Percentiles rank a stretch among this genome's conserved stretches.
These are phyloP conservation scores for Musa acuminata DNA, from an alignment of 176 grass and related monocot species.

Conservation along the genomic window DNA sequence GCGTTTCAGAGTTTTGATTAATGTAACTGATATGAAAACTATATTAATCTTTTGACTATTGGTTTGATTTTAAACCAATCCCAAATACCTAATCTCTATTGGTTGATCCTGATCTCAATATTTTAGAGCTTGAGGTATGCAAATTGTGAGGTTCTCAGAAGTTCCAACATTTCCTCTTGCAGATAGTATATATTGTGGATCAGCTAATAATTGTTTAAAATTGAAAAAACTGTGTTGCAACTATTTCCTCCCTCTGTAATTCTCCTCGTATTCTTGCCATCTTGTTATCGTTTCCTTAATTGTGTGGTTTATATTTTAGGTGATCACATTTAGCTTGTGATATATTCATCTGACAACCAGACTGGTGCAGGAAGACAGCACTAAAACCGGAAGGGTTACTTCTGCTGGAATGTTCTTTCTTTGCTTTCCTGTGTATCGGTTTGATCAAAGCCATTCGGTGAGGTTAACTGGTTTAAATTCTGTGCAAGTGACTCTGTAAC, in stretches of 20 bases:
- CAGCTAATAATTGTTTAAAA: not conserved
- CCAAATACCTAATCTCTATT: not conserved
- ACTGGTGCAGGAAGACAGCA: conserved; percentile 72
- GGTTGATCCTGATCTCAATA: not conserved
- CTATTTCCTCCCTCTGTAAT: not conserved
- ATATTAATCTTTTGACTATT: too few species aligned
- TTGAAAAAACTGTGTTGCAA: not conserved
- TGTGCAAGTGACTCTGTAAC: not conserved
- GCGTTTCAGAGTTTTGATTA: too few species aligned
- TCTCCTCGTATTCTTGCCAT: not conserved
- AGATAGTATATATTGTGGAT: not conserved
- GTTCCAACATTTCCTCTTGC: too few species aligned
- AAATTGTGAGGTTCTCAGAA: not conserved
- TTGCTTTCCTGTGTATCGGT: conserved; percentile 81
- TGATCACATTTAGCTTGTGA: conserved; percentile 13
- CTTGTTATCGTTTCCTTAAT: not conserved
- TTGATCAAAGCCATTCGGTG: conserved; percentile 67
- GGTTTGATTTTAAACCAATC: too few species aligned
- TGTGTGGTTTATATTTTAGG: not conserved
- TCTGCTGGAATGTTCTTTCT: conserved; percentile 90
- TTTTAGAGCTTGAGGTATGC: not conserved
- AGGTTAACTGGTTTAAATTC: conserved; percentile 23
- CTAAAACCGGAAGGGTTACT: conserved; percentile 65
- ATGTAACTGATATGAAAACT: too few species aligned
- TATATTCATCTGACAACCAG: conserved; percentile 16